Base-by-base conservation (phyloP, 352 stramenopile genomes). In the Phytopythium chamaehyphon region DNA sequence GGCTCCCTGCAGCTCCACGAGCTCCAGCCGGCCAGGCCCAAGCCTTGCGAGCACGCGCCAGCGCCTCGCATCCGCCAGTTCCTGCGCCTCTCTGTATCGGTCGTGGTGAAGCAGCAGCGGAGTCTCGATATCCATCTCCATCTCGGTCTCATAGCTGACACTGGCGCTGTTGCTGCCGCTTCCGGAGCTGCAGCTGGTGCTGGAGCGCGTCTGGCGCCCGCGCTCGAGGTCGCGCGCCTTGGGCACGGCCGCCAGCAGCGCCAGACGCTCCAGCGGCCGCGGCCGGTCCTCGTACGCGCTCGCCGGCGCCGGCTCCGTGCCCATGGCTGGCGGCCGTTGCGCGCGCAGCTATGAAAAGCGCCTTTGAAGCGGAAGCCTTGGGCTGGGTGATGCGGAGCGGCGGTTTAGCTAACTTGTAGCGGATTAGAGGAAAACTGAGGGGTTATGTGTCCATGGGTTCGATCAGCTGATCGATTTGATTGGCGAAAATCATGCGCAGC, bases 1-100 rank as follows among this genome's bases (percentile, higher is more conserved):
- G n/a, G 60, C 73, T 23, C 57, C 59, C 11, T 68, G 62, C 1
- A 90, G 61, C 21, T 83, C 64, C 49, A 89, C 78, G 33, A 89
- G 33, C 51, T 89, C 67, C 21, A 40, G 33, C 53, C 24, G 6
- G 46, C 28, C 40, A 22, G 6, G 28, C 15, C n/a, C 48, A 19
- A 28, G 2, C 38, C n/a, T 51, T 26, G 4, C 37, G 37, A n/a
- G 4, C n/a, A 21, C n/a, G 37, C n/a, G 37, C 14, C 37, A 42
- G 37, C 31, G 21, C n/a, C n/a, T n/a, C 5, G 2, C n/a, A 31
- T 23, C 7, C 15, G n/a, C n/a, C n/a, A n/a, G n/a, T n/a, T n/a
- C n/a, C n/a, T n/a, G n/a, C n/a, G n/a, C n/a, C n/a, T n/a, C n/a
- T n/a, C n/a, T n/a, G n/a, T n/a, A n/a, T n/a, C n/a, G n/a, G n/a